Percentiles rank a stretch among this genome's conserved stretches.
Conservation (phyloP, 352 stramenopile species). For the Phytophthora europaea region DNA sequence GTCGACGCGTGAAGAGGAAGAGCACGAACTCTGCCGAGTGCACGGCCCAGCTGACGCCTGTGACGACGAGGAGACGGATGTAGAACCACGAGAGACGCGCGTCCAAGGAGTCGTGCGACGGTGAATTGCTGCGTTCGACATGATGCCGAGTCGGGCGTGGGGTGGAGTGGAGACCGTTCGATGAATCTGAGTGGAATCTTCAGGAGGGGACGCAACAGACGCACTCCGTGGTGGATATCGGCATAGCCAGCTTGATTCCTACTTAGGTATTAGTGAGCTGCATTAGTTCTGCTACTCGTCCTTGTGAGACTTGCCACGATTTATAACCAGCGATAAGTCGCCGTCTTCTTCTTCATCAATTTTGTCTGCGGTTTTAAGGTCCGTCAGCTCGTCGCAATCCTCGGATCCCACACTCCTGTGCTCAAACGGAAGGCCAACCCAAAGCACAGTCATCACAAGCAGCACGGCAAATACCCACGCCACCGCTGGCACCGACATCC, state of each 20-base stretch:
- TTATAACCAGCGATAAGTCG: neutral
- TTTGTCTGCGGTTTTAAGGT: neutral
- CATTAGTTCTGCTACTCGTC: neutral
- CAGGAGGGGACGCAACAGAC: neutral
- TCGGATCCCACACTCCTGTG: neutral
- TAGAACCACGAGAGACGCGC: conserved; percentile 31
- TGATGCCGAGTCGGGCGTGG: neutral
- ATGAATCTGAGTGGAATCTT: neutral
- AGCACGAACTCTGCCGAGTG: conserved; percentile 42
- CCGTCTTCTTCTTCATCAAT: neutral
- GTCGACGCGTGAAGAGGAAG: conserved; percentile 39
- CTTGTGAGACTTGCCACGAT: neutral
- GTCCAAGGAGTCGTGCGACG: conserved; percentile 15
- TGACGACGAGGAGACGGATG: conserved; percentile 35
- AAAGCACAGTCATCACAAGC: conserved; percentile 9
- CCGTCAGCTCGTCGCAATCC: neutral
- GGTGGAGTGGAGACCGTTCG: neutral
- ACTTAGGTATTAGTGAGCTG: neutral
- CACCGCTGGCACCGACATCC: conserved; percentile 29
- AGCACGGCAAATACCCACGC: conserved; percentile 25
- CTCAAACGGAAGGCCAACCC: neutral
- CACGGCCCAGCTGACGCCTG: conserved; percentile 42
- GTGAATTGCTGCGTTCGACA: neutral
- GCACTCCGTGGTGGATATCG: too few species aligned
- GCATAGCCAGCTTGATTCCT: neutral